phyloP scores from a whole-genome alignment of 1,284 basidiomycete genomes.

The Calocybe gambosa region DNA sequence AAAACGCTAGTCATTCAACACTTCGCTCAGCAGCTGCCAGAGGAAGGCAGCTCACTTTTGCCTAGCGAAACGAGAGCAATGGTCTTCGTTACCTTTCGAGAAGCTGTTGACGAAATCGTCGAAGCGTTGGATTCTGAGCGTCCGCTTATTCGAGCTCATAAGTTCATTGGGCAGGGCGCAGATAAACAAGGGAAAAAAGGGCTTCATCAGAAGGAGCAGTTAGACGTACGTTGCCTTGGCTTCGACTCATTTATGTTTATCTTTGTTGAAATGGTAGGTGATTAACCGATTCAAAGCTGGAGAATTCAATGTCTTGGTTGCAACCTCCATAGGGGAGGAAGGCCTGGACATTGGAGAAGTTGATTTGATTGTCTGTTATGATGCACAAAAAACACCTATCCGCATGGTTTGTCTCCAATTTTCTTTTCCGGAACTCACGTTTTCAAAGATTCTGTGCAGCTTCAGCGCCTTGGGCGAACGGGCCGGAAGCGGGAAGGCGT shows the following conservation, averaged over 20 bases:
- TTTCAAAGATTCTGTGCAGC: slow-evolving; percentile 38
- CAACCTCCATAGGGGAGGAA: slow-evolving; percentile 97
- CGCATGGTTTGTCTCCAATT: slow-evolving; percentile 73
- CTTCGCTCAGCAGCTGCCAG: slow-evolving; percentile 59
- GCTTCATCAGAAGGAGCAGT: slow-evolving; percentile 87
- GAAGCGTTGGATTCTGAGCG: slow-evolving; percentile 65
- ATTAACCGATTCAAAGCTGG: slow-evolving; percentile 86
- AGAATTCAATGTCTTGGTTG: slow-evolving; percentile 88
- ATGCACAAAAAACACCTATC: slow-evolving; percentile 93
- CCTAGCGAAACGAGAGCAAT: slow-evolving; percentile 75
- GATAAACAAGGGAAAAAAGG: slow-evolving; percentile 87
- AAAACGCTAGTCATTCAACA: slow-evolving; percentile 74
- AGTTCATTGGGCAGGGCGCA: slow-evolving; percentile 88
- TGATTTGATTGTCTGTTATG: slow-evolving; percentile 97
- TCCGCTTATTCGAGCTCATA: slow-evolving; percentile 71
- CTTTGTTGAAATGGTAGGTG: slow-evolving; percentile 38
- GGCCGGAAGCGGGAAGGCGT: slow-evolving; percentile 89
- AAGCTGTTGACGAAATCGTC: slow-evolving; percentile 90
- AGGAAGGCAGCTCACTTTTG: slow-evolving; percentile 19
- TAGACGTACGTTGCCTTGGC: slow-evolving; percentile 52
- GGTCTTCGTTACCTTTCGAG: slow-evolving; percentile 90
- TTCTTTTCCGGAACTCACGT: neutral
- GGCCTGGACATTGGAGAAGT: slow-evolving; percentile 99
- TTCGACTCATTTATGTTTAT: slow-evolving; percentile 5
- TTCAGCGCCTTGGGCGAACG: slow-evolving; percentile 95